Conservation (phyloP, 768 basidiomycete genomes). For the Boletus edulis region DNA sequence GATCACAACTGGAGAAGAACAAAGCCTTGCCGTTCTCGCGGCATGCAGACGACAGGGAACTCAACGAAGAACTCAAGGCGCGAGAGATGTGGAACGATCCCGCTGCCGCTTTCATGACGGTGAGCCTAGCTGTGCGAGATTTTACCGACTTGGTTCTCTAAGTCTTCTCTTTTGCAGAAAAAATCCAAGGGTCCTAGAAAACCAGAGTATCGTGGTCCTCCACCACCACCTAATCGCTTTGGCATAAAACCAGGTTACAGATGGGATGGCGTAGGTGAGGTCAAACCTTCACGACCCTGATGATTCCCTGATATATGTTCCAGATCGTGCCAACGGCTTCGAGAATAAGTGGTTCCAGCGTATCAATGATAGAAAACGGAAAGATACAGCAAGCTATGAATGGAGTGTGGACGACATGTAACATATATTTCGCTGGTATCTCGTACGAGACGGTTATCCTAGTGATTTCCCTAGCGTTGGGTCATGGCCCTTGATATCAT, state of each 20-base stretch:
- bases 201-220: constrained; percentile 85
- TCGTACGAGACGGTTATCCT: neutral
- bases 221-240: constrained; percentile 92
- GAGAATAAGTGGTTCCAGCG: constrained; percentile 91
- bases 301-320: neutral
- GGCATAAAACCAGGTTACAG: constrained; percentile 93
- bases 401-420: constrained; percentile 97
- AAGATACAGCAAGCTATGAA: constrained; percentile 67
- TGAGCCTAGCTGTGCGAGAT: constrained; percentile 35
- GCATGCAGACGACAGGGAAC: constrained; percentile 74
- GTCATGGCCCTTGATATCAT: neutral
- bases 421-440: constrained; percentile 3
- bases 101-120: constrained; percentile 91
- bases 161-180: constrained; percentile 48
- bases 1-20: constrained; percentile 66
- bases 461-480: neutral
- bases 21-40: constrained; percentile 67
- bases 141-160: neutral
- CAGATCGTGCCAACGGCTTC: constrained; percentile 91
- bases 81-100: constrained; percentile 95
- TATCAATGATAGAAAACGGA: constrained; percentile 71
- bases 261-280: constrained; percentile 97
- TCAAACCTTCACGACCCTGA: neutral
- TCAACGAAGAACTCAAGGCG: constrained; percentile 83
- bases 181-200: constrained; percentile 73